Base-by-base conservation (phyloP, 495 filamentous ascomycete genomes). In the Letharia columbiana region DNA sequence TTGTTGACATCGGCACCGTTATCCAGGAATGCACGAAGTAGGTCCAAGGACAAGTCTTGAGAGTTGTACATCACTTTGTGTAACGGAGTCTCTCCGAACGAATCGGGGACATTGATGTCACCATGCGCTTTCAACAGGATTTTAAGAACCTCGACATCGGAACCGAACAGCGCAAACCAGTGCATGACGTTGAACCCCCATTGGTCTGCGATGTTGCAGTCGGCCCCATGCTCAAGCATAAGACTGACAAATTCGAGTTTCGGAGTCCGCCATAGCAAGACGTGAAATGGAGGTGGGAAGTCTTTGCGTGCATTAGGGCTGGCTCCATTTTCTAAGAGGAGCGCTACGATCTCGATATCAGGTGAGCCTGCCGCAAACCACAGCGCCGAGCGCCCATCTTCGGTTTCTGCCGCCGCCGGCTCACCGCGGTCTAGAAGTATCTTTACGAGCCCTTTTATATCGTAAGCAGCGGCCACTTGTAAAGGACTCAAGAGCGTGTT, bases 201-300 rank as follows among this genome's bases (percentile, higher is more conserved):
- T 15, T 13, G 20, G n/a, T 61, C 59, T 35, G 20, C 31, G 20
- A 61, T 61, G 11, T 44, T 61, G 39, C 59, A 61, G 39, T 61
- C 59, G 11, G 59, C 59, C 12, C 59, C 59, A n/a, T 61, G 41
- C 59, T 61, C 59, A 42, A 61, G 59, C 59, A 61, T 61, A 61
- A 61, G 59, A 23, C 44, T 61, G 59, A 61, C 59, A 28, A 23
- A 28, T 13, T 61, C 59, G 13, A 61, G 17, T 41, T 42, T 61
- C 4, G 59, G 59, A 41, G 44, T 61, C n/a, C 23, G 11, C 59
- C 39, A 28, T 28, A 61, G 20, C 28, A 61, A 44, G 2, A 13
- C 13, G 11, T 61, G 59, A 44, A 61, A 61, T 10, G 59, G 59
- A 0, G 59, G 59, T 44, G 37, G 39, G 39, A 41, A 61, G 15